These are phyloP conservation scores for Cladosporium sphaerospermum DNA, from an alignment of 2,329 filamentous ascomycete genomes.

Conservation along the genomic window DNA sequence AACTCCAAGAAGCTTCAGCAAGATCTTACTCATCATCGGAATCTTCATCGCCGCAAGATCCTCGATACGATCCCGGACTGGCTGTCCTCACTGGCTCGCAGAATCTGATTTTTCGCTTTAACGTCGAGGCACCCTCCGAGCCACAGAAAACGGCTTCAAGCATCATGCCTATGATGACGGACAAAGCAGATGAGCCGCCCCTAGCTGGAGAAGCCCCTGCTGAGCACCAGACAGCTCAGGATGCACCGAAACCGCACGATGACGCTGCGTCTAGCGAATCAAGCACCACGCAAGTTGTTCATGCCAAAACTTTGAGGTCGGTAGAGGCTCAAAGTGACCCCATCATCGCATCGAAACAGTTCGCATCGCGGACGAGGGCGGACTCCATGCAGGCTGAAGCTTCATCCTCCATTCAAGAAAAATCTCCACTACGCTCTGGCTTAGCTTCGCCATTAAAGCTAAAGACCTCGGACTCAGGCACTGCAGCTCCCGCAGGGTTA, in stretches of 20 bases:
- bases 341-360: neutral
- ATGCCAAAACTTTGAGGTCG: no score
- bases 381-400: conserved; percentile 4
- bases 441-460: neutral
- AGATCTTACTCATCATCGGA: neutral
- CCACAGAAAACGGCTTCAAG: no score
- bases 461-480: neutral
- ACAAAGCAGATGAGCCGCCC: conserved; percentile 1
- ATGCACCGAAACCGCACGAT: neutral
- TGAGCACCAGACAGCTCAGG: neutral
- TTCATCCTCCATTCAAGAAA: neutral
- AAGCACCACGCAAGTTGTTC: no score
- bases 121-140: neutral
- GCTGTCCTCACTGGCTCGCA: neutral
- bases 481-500: no score
- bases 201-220: neutral
- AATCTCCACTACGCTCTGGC: neutral
- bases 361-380: neutral
- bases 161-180: neutral
- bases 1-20: neutral
- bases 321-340: no score
- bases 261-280: neutral
- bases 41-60: neutral
- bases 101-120: neutral
- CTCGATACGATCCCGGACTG: conserved; percentile 2